Conservation (phyloP, 805 yeast species). For the Ogataea methanolica region DNA sequence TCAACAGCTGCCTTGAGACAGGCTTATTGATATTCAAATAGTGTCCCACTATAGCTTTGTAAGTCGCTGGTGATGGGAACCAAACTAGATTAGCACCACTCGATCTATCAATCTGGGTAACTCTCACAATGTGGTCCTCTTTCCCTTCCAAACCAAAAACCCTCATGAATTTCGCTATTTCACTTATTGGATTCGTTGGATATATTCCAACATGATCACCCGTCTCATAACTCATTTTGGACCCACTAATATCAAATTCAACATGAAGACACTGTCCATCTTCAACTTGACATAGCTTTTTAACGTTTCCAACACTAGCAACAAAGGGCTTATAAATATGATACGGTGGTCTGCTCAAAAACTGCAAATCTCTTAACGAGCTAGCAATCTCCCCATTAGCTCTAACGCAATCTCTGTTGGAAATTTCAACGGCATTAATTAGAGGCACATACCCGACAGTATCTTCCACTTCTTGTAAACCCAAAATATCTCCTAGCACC, state of each 20-base stretch:
- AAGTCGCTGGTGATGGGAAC: conserved; percentile 73
- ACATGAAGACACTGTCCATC: conserved; percentile 72
- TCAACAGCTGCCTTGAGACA: conserved; percentile 76
- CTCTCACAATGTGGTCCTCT: conserved; percentile 46
- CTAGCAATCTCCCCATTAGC: conserved; percentile 18
- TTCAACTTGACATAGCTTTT: conserved; percentile 54
- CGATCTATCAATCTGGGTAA: conserved; percentile 63
- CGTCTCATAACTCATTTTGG: conserved; percentile 74
- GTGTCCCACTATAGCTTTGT: conserved; percentile 70
- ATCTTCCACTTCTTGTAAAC: conserved; percentile 67
- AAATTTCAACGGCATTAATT: conserved; percentile 33
- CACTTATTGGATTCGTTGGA: conserved; percentile 73
- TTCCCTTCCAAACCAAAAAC: conserved; percentile 53
- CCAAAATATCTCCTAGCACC: conserved; percentile 49
- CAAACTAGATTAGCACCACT: conserved; percentile 42
- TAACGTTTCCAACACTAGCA: conserved; percentile 51
- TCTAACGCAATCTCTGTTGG: conserved; percentile 21
- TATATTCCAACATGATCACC: conserved; percentile 94
- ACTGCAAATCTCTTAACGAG: conserved; percentile 11
- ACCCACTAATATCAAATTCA: conserved; percentile 66
- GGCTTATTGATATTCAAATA: conserved; percentile 84
- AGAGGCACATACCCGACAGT: conserved; percentile 55
- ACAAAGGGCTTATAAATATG: conserved; percentile 51
- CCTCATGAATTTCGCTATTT: conserved; percentile 55
- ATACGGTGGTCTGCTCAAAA: conserved; percentile 18